Conservation (phyloP, 768 basidiomycete species). For the Kwoniella sp. region DNA sequence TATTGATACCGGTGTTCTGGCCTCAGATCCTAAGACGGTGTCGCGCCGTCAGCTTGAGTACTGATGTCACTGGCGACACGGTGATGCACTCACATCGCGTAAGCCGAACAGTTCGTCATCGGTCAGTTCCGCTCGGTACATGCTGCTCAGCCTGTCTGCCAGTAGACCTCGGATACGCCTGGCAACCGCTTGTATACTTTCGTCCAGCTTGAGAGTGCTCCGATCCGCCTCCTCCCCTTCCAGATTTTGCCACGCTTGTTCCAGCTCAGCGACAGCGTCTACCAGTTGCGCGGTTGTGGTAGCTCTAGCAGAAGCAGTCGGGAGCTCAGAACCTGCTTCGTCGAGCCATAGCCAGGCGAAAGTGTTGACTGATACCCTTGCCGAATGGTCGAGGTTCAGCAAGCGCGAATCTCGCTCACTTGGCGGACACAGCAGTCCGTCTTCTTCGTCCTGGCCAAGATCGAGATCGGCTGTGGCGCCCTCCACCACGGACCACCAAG, state of each 20-base stretch:
- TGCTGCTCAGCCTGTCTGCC: neutral
- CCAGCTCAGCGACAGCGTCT: neutral
- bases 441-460: neutral
- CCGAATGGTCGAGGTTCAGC: slow-evolving; percentile 16
- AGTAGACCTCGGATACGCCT: neutral
- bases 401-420: neutral
- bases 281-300: too few relatives aligned
- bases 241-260: neutral
- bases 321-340: neutral
- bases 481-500: neutral
- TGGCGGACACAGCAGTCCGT: slow-evolving; percentile 3
- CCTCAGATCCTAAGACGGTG: neutral
- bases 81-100: slow-evolving; percentile 10
- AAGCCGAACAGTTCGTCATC: slow-evolving; percentile 8
- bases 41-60: neutral
- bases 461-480: neutral
- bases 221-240: too few relatives aligned
- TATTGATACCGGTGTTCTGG: neutral
- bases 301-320: too few relatives aligned
- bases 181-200: neutral
- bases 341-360: neutral
- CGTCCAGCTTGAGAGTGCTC: neutral
- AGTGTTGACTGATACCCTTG: slow-evolving; percentile 9
- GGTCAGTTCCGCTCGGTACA: slow-evolving; percentile 5
- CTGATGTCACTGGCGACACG: neutral